A percentile compares a stretch with the other conserved stretches of the same genome.
These are phyloP conservation scores for Acer yangbiense DNA, from an alignment of 345 rosid species.

Conservation along the genomic window DNA sequence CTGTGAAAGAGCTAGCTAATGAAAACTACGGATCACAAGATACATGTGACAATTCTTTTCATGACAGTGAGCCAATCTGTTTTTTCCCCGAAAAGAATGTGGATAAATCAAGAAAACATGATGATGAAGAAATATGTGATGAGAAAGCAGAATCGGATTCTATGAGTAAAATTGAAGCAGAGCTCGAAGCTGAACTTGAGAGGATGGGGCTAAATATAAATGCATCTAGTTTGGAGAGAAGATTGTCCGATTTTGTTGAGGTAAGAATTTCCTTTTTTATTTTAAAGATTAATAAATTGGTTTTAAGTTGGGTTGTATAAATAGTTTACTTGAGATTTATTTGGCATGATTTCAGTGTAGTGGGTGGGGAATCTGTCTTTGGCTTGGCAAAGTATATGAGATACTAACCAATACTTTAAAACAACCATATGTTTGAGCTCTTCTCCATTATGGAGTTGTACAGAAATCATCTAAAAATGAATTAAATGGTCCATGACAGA, in stretches of 20 bases:
- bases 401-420: neutral
- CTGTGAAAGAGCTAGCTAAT: conserved; percentile 55
- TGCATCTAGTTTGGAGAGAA: conserved; percentile 42
- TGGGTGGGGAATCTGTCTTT: neutral
- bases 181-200: conserved; percentile 95
- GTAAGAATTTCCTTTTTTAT: conserved; percentile 33
- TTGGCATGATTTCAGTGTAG: neutral
- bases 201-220: conserved; percentile 77
- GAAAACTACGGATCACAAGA: conserved; percentile 44
- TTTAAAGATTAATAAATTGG: conserved; percentile 5
- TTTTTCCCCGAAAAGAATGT: conserved; percentile 20
- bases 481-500: neutral
- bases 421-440: neutral
- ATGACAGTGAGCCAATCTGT: conserved; percentile 24
- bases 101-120: conserved; percentile 22
- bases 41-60: conserved; percentile 31
- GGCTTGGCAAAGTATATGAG: neutral
- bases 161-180: conserved; percentile 86
- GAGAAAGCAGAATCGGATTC: conserved; percentile 47
- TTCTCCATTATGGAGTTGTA: neutral
- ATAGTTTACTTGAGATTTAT: neutral
- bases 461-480: neutral
- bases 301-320: neutral
- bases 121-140: conserved; percentile 31
- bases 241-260: conserved; percentile 53